Conservation (phyloP, 495 filamentous ascomycete species). For the Friedmanniomyces simplex region DNA sequence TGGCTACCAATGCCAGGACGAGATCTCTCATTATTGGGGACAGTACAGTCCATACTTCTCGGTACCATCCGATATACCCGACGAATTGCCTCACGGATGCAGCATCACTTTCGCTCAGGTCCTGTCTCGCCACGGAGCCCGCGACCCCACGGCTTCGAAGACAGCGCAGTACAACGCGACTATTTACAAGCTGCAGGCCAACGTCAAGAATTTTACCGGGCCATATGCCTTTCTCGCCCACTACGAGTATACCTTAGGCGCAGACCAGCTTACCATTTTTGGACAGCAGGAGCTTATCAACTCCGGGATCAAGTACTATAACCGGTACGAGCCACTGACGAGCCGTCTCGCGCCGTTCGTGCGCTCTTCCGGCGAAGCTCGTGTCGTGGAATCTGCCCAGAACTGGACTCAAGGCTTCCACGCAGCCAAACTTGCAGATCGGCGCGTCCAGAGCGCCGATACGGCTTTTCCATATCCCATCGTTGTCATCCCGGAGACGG, state of each 20-base stretch:
- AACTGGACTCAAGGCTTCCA: slow-evolving; percentile 67
- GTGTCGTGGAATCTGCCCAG: slow-evolving; percentile 62
- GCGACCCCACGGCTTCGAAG: slow-evolving; percentile 62
- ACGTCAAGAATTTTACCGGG: slow-evolving; percentile 43
- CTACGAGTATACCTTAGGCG: slow-evolving; percentile 64
- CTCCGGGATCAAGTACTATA: slow-evolving; percentile 64
- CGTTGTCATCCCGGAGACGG: slow-evolving; percentile 60
- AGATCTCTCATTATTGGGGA: slow-evolving; percentile 65
- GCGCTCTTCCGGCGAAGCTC: slow-evolving; percentile 55
- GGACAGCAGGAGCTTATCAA: slow-evolving; percentile 64
- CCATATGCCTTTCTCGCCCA: slow-evolving; percentile 52
- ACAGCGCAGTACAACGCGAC: slow-evolving; percentile 42
- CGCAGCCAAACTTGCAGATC: slow-evolving; percentile 35
- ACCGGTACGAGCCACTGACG: slow-evolving; percentile 53
- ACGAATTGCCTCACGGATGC: slow-evolving; percentile 50
- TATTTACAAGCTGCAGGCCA: slow-evolving; percentile 50
- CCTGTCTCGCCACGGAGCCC: slow-evolving; percentile 73
- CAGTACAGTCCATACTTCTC: slow-evolving; percentile 64
- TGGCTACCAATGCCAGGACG: slow-evolving; percentile 53
- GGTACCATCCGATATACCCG: slow-evolving; percentile 51
- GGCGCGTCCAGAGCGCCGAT: background rate
- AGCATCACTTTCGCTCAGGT: slow-evolving; percentile 66
- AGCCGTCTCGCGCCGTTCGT: slow-evolving; percentile 52
- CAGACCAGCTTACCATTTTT: slow-evolving; percentile 61
- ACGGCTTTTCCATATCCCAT: slow-evolving; percentile 43